Base-by-base conservation (phyloP, 495 filamentous ascomycete genomes). In the Penicillium soppii region DNA sequence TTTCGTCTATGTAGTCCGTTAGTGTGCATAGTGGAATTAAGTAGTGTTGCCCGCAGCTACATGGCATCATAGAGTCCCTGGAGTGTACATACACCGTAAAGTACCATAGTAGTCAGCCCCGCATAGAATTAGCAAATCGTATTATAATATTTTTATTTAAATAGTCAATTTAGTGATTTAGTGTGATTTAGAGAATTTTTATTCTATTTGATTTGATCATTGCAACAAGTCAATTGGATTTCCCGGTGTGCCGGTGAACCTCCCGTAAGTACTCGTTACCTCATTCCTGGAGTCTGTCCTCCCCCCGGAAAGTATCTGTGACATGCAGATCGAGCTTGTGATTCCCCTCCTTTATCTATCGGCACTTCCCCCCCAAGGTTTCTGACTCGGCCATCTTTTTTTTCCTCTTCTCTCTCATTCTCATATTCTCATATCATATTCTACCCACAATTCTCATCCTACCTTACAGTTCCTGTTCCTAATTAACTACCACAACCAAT, bases 161-260 rank as follows among this genome's bases (percentile, higher is more conserved):
- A 27, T 43, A 12, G 8, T 36, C 20, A 25, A 25, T 32, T 26
- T 15, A 17, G n/a, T n/a, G n/a, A n/a, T n/a, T n/a, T n/a, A n/a
- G n/a, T n/a, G n/a, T n/a, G n/a, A n/a, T n/a, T n/a, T n/a, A n/a
- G n/a, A n/a, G n/a, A n/a, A n/a, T n/a, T n/a, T n/a, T 48, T 38
- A 37, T 48, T 39, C 33, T 36, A 35, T 47, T 47, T 35, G 25
- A 43, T 43, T 43, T 27, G 44, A 47, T 49, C 52, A 52, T 45
- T 51, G 7, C 52, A 35, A 46, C 27, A 25, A 17, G 22, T 22
- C 36, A 15, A 9, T 15, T 0, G 6, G 29, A 22, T 8, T 10
- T 19, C 20, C 52, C 58, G 58, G 58, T 61, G 58, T 58, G 46
- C 58, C 58, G 58, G 58, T 61, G 58, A 61, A 43, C 38, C 46